Evolutionary conservation across 768 basidiomycete genomes (phyloP), one percentile per base, ranked within the genome.

Genomic region (Pisolithus marmoratus): DNA sequence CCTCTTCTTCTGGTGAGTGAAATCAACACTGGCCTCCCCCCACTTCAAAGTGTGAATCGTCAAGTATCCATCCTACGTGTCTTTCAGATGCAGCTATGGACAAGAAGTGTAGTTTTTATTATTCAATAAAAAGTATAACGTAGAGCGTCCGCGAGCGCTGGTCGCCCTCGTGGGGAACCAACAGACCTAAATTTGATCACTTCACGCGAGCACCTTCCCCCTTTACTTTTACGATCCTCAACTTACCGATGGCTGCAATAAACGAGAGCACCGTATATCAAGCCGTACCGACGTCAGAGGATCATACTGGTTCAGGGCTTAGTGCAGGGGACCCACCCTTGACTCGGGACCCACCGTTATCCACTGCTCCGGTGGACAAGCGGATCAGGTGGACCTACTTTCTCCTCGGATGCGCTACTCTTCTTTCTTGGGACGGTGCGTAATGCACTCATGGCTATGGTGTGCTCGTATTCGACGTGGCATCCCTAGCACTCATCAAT

Each of bases 361-460:
- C 34, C 14, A 50, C 48, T 48, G 45, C 34, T 20, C 45, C 45
- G 12, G 63, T 73, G 8, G 75, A 81, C 54, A 40, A 68, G 40
- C 73, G 70, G 43, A 75, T 84, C 59, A 67, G 71, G 46, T 85
- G 84, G 82, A 78, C 84, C 38, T 78, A 83, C 58, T 87, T 90
- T 57, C 66, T 87, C 22, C 67, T 94, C 17, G 91, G 93, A 3
- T 85, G 85, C 51, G 86, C 89, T 19, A 79, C 86, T 4, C 75
- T 96, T 7, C 69, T 96, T 17, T 85, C 90, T 26, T 96, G 93
- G 93, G 95, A 94, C 63, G 91, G 93, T 92, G 65, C 63, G 78
- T 60, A 9, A 11, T 31, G 19, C 46, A 38, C 14, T 15, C 46
- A 45, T 48, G 20, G 14, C 20, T 12, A 20, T 22, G 5, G 29